Evolutionary conservation across 2,329 filamentous ascomycete species (phyloP), one percentile per base, ranked within the genome.

Genomic region (Metarhizium rileyi): DNA sequence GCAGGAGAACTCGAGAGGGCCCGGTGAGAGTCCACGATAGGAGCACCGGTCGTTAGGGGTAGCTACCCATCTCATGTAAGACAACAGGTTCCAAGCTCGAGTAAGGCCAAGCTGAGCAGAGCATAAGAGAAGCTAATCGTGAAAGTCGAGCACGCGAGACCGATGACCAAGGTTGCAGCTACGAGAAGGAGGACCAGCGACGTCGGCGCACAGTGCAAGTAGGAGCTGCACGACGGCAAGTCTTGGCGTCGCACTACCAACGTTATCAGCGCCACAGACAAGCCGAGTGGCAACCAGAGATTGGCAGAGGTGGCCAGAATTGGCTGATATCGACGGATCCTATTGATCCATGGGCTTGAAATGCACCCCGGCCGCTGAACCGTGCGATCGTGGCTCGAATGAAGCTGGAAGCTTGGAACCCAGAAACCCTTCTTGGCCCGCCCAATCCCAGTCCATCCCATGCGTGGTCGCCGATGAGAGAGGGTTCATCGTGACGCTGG

Each of bases 241-340:
- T 23, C 50, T 51, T 51, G 46, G 50, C 50, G 50, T 48, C 20
- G 33, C 49, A 46, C 49, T 36, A 51, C 42, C 35, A 30, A 6
- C 41, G 41, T 51, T 47, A 33, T 41, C 40, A 22, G 40, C 46
- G 46, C 46, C 46, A 36, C 42, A 9, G 18, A 40, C n/a, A 20
- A 18, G 41, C 44, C 38, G 26, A 26, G 44, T 26, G 28, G 20
- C 30, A 10, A 12, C 10, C 10, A 14, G 30, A n/a, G n/a, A n/a
- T n/a, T n/a, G n/a, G n/a, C n/a, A n/a, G n/a, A n/a, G n/a, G n/a
- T n/a, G n/a, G n/a, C n/a, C 16, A 30, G 18, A n/a, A 30, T 16
- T 45, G 30, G 20, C 44, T 35, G 30, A 16, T 33, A n/a, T 35
- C 22, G 18, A 44, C 46, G n/a, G 25, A n/a, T n/a, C n/a, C n/a